Percentiles rank a stretch among this genome's conserved stretches.
These are phyloP conservation scores for Ophiobolus disseminans DNA, from an alignment of 2,329 filamentous ascomycete species.

Conservation along the genomic window DNA sequence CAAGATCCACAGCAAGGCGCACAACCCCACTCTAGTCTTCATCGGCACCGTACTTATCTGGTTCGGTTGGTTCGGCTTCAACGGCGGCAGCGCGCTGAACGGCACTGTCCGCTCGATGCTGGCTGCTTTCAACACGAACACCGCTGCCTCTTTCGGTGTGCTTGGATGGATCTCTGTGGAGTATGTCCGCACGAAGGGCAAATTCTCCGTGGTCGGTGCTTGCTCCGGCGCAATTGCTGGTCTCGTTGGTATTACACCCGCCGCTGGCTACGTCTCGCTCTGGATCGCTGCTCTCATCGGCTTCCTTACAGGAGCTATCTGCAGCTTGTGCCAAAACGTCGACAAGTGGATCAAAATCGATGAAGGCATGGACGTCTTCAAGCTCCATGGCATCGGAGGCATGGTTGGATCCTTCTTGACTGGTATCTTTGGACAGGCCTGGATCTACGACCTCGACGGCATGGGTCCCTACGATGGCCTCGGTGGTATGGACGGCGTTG, in stretches of 20 bases:
- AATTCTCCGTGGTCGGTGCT: constrained; percentile 63
- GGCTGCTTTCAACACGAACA: constrained; percentile 65
- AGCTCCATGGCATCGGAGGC: constrained; percentile 64
- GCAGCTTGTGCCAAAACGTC: constrained; percentile 58
- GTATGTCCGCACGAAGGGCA: constrained; percentile 59
- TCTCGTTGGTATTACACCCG: constrained; percentile 67
- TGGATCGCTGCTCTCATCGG: constrained; percentile 65
- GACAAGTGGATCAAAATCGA: constrained; percentile 64
- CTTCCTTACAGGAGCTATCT: constrained; percentile 62
- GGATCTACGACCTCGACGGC: constrained; percentile 60
- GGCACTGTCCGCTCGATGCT: constrained; percentile 60
- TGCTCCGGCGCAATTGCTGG: constrained; percentile 66
- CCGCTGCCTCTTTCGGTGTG: constrained; percentile 61
- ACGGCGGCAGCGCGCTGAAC: constrained; percentile 61
- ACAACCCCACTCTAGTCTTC: constrained; percentile 69
- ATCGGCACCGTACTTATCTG: constrained; percentile 70
- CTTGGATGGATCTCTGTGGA: constrained; percentile 63
- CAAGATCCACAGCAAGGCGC: constrained; percentile 61
- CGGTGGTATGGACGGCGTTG: constrained; percentile 62
- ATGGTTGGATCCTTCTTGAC: constrained; percentile 66
- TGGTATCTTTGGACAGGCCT: constrained; percentile 62
- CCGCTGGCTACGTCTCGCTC: constrained; percentile 60
- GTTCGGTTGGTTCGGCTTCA: constrained; percentile 69
- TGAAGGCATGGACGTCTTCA: constrained; percentile 67
- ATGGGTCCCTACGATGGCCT: constrained; percentile 51